Conservation (phyloP, 2,329 filamentous ascomycete genomes). For the Scortechinia acanthostroma region DNA sequence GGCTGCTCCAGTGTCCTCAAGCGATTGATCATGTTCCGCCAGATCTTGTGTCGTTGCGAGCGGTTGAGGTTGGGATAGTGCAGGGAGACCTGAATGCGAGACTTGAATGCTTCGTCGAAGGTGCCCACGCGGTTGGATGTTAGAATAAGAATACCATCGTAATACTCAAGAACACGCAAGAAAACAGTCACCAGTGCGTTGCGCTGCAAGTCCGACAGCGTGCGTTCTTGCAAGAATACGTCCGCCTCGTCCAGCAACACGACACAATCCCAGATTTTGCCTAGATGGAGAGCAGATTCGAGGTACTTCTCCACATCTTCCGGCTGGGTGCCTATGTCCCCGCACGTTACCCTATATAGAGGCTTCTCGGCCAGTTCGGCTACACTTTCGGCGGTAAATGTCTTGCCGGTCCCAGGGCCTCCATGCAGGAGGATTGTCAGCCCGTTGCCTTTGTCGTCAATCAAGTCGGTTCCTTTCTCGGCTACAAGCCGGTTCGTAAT, state of each 20-base stretch:
- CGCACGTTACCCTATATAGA: conserved; percentile 17
- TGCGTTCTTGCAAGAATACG: conserved; percentile 47
- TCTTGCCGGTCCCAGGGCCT: conserved; percentile 25
- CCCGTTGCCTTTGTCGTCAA: conserved; percentile 20
- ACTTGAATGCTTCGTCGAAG: conserved; percentile 5
- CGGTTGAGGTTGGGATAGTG: neutral
- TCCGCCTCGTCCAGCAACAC: conserved; percentile 51
- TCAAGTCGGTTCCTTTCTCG: conserved; percentile 7
- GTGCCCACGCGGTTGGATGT: conserved; percentile 30
- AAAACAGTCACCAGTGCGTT: conserved; percentile 37
- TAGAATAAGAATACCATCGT: conserved; percentile 38
- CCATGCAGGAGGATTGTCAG: conserved; percentile 23
- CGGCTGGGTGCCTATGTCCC: conserved; percentile 15
- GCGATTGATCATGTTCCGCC: conserved; percentile 10
- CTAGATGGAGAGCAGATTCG: conserved; percentile 14
- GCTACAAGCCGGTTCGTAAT: conserved; percentile 8
- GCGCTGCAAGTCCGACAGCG: conserved; percentile 29
- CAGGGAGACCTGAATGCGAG: neutral
- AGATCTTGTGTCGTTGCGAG: neutral
- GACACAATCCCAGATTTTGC: conserved; percentile 25
- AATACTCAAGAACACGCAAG: conserved; percentile 41
- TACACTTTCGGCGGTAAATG: conserved; percentile 25
- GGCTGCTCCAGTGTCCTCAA: conserved; percentile 6
- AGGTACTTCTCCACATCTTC: conserved; percentile 15
- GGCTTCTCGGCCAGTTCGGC: conserved; percentile 18